These are phyloP conservation scores for Trichomonas vaginalis DNA, from an alignment of 208 protist genomes.

Conservation along the genomic window DNA sequence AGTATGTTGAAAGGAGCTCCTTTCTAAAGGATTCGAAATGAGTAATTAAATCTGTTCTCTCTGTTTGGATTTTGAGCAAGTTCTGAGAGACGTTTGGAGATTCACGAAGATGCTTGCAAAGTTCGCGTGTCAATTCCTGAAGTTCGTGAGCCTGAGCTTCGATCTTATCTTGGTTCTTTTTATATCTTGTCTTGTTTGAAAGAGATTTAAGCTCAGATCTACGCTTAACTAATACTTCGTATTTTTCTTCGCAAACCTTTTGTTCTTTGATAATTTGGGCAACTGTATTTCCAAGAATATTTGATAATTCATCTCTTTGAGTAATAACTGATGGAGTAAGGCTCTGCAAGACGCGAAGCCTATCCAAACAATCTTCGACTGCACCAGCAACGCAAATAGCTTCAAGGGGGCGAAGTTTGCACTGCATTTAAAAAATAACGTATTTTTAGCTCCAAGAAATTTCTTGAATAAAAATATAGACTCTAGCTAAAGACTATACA, in stretches of 20 bases:
- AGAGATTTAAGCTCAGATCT: slow-evolving; percentile 22
- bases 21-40: background rate
- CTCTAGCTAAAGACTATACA: too few relatives aligned
- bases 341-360: slow-evolving; percentile 33
- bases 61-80: slow-evolving; percentile 34
- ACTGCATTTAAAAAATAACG: too few relatives aligned
- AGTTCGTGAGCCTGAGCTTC: slow-evolving; percentile 26
- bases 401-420: background rate
- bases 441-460: too few relatives aligned
- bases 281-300: slow-evolving; percentile 38
- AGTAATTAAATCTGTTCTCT: slow-evolving; percentile 23
- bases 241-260: slow-evolving; percentile 27
- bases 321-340: slow-evolving; percentile 36
- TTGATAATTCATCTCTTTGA: slow-evolving; percentile 37
- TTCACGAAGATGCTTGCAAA: slow-evolving; percentile 35
- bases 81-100: slow-evolving; percentile 40
- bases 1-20: background rate
- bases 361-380: slow-evolving; percentile 36
- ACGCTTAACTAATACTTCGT: slow-evolving; percentile 26
- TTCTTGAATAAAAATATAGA: too few relatives aligned
- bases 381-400: slow-evolving; percentile 11
- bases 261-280: slow-evolving; percentile 33
- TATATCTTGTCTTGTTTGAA: slow-evolving; percentile 24
- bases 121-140: slow-evolving; percentile 33
- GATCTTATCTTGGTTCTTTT: slow-evolving; percentile 29